Conservation (phyloP, 495 filamentous ascomycete genomes). For the Patellaria atrata region DNA sequence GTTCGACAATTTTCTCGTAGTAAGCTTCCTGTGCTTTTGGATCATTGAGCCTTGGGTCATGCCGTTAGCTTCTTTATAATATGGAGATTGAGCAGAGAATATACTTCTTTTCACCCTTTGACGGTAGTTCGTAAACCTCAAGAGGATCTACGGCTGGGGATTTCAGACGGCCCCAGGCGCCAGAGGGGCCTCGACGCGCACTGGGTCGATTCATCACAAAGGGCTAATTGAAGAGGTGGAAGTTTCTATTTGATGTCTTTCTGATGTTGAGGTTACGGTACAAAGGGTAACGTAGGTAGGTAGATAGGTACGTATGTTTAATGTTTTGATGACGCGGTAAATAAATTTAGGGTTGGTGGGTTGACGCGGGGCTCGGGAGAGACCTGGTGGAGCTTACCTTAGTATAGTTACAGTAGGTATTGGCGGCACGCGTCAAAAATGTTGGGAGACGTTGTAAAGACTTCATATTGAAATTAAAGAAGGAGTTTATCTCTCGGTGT, state of each 20-base stretch:
- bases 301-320: no score
- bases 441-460: no score
- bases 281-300: no score
- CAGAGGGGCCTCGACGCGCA: constrained; percentile 34
- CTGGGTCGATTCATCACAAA: no score
- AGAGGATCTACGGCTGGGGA: constrained; percentile 56
- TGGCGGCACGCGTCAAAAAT: no score
- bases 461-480: constrained; percentile 2
- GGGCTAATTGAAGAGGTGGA: constrained; percentile 1
- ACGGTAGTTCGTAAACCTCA: constrained; percentile 65
- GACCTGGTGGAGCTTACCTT: no score
- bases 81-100: constrained; percentile 5
- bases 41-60: constrained; percentile 54
- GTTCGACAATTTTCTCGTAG: constrained; percentile 69
- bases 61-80: not conserved
- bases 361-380: no score
- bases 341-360: no score
- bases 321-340: no score
- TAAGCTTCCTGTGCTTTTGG: constrained; percentile 64
- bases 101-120: constrained; percentile 59
- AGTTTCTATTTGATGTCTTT: no score
- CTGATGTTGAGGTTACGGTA: no score
- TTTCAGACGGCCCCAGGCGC: constrained; percentile 55
- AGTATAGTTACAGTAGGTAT: no score
- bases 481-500: not conserved